Evolutionary conservation across 768 basidiomycete genomes (phyloP).

Genomic region (Rhizopogon roseolus): DNA sequence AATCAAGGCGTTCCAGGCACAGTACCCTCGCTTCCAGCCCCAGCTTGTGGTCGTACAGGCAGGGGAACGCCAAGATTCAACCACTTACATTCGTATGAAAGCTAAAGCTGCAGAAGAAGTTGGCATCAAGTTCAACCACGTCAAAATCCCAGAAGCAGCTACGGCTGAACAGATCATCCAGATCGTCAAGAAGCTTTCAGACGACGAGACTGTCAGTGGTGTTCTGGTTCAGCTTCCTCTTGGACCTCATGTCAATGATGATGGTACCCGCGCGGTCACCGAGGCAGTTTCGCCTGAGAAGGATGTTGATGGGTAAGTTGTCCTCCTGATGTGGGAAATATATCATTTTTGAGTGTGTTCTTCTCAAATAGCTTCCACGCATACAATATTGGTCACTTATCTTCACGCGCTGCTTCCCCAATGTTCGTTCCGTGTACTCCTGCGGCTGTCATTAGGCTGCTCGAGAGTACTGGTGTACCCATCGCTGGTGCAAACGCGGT

Average conservation of each 20-base stretch:
- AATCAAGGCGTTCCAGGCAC: conserved; percentile 59
- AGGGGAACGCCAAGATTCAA: conserved; percentile 86
- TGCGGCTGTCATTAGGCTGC: conserved; percentile 82
- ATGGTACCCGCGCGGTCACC: conserved; percentile 87
- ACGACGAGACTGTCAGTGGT: conserved; percentile 76
- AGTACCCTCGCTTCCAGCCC: conserved; percentile 85
- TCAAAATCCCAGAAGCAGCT: conserved; percentile 65
- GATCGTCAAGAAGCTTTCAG: conserved; percentile 77
- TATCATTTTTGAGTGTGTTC: background rate
- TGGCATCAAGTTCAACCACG: conserved; percentile 83
- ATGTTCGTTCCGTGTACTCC: conserved; percentile 96
- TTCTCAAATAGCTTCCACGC: conserved; percentile 77
- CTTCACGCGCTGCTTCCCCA: conserved; percentile 84
- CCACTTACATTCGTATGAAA: conserved; percentile 96
- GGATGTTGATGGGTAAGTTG: conserved; percentile 88
- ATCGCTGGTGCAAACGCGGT: conserved; percentile 81
- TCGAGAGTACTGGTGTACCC: conserved; percentile 79
- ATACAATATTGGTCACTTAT: conserved; percentile 94
- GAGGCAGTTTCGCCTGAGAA: conserved; percentile 92
- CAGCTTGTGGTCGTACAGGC: conserved; percentile 92
- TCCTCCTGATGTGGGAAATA: conserved; percentile 9
- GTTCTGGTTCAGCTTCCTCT: conserved; percentile 96
- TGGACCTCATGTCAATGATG: conserved; percentile 72
- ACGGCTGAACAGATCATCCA: conserved; percentile 72
- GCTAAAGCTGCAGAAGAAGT: conserved; percentile 91